phyloP scores from a whole-genome alignment of 495 filamentous ascomycete species.

The Chaetomium fimeti region DNA sequence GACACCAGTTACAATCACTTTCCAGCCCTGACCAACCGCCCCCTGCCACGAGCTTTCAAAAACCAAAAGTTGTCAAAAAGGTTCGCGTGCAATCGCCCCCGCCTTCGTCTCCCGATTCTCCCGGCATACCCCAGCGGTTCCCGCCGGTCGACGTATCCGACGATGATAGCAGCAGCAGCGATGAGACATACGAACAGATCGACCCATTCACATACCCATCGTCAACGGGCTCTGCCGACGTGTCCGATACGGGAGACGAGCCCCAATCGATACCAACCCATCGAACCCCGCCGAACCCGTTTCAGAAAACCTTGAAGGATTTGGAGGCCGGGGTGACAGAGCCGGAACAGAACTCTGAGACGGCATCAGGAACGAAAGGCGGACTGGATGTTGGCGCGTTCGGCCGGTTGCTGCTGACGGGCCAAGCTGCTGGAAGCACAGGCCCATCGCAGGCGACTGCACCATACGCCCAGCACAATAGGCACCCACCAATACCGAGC shows the following conservation, averaged over 20 bases:
- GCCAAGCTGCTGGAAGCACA: constrained; percentile 45
- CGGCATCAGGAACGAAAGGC: constrained; percentile 34
- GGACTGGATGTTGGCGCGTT: constrained; percentile 63
- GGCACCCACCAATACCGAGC: constrained; percentile 1
- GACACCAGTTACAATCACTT: constrained; percentile 30
- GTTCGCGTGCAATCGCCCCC: constrained; percentile 58
- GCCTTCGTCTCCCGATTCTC: constrained; percentile 49
- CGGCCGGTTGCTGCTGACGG: constrained; percentile 59
- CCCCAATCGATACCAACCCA: background rate
- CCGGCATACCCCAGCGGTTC: constrained; percentile 36
- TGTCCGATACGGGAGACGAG: constrained; percentile 11
- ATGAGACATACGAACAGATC: constrained; percentile 23
- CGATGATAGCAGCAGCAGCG: constrained; percentile 30
- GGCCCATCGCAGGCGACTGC: constrained; percentile 22
- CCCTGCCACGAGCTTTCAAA: constrained; percentile 44
- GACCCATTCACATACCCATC: constrained; percentile 32
- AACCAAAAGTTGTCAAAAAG: constrained; percentile 51
- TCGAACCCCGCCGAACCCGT: constrained; percentile 49
- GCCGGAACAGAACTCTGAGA: constrained; percentile 21
- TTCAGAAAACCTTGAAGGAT: constrained; percentile 48
- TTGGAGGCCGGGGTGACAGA: constrained; percentile 38
- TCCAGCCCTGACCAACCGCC: constrained; percentile 35
- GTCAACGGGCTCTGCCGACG: constrained; percentile 1
- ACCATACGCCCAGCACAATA: background rate
- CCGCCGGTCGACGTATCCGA: constrained; percentile 32